phyloP scores from a whole-genome alignment of 1,139 yeast genomes.

The Blastobotrys ciferrii region DNA sequence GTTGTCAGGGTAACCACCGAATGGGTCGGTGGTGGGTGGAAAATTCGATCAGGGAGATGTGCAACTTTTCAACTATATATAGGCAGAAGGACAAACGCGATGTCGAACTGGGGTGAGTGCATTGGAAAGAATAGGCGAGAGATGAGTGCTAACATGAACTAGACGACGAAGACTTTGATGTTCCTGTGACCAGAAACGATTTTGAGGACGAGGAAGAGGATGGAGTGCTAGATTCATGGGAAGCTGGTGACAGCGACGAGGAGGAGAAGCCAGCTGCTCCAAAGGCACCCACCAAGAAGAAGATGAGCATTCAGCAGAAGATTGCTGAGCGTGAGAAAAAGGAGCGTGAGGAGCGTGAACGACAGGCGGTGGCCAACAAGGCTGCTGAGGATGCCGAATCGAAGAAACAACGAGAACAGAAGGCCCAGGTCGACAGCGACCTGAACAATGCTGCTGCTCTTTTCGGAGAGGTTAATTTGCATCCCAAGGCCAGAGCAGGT shows the following conservation, averaged over 20 bases:
- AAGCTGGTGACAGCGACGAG: constrained; percentile 42
- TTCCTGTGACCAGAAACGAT: constrained; percentile 72
- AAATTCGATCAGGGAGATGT: too few species aligned
- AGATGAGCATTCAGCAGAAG: constrained; percentile 37
- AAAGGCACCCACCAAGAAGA: constrained; percentile 37
- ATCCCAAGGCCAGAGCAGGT: constrained; percentile 47
- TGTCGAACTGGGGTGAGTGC: constrained; percentile 31
- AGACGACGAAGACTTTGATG: constrained; percentile 78
- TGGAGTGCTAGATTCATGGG: constrained; percentile 84
- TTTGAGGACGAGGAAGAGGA: constrained; percentile 87
- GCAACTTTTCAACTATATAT: not conserved
- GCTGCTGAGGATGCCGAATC: constrained; percentile 47
- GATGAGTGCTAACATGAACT: constrained; percentile 10
- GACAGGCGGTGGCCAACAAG: constrained; percentile 33
- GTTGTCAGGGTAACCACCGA: not conserved
- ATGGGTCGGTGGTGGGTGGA: too few species aligned
- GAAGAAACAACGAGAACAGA: constrained; percentile 66
- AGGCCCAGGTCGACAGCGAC: constrained; percentile 82
- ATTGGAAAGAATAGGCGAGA: not conserved
- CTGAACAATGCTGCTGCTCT: constrained; percentile 89
- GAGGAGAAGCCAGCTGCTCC: constrained; percentile 40
- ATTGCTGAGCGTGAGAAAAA: constrained; percentile 40
- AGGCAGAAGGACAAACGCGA: constrained; percentile 11
- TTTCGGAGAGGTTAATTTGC: constrained; percentile 69
- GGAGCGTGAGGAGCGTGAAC: constrained; percentile 39